Evolutionary conservation across 1,284 basidiomycete species (phyloP).

Genomic region (Ustilago sp.): DNA sequence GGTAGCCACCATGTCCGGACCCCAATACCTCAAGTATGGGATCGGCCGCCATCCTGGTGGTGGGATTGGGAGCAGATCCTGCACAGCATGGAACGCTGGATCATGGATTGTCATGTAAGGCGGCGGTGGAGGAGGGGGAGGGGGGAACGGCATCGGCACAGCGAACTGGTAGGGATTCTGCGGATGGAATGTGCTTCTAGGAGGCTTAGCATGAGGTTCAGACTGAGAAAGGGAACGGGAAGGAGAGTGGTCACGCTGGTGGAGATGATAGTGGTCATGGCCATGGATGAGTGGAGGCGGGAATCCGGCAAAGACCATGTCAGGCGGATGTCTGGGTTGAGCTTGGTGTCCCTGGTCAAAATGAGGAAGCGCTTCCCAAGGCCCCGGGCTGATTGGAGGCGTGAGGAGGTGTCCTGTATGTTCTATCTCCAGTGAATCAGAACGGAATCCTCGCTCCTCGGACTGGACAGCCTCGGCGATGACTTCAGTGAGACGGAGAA

Average conservation of each 20-base stretch:
- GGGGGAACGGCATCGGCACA: neutral
- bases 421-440: neutral
- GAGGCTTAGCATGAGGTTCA: too few species aligned
- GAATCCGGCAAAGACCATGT: neutral
- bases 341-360: neutral
- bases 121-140: constrained; percentile 1
- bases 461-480: neutral
- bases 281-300: too few species aligned
- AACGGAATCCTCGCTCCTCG: neutral
- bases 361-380: too few species aligned
- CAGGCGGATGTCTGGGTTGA: neutral
- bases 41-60: constrained; percentile 13
- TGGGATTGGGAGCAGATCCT: neutral
- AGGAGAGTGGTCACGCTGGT: too few species aligned
- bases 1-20: constrained; percentile 15
- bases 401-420: neutral
- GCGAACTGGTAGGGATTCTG: too few species aligned
- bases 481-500: neutral
- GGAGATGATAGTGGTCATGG: too few species aligned
- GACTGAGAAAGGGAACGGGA: too few species aligned
- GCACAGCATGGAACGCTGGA: constrained; percentile 9
- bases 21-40: constrained; percentile 30
- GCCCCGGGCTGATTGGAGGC: neutral
- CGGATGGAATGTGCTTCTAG: too few species aligned
- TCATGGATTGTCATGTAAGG: neutral